These are phyloP conservation scores for Stephania yunnanensis DNA, from an alignment of 164 flowering plant species.

Conservation along the genomic window DNA sequence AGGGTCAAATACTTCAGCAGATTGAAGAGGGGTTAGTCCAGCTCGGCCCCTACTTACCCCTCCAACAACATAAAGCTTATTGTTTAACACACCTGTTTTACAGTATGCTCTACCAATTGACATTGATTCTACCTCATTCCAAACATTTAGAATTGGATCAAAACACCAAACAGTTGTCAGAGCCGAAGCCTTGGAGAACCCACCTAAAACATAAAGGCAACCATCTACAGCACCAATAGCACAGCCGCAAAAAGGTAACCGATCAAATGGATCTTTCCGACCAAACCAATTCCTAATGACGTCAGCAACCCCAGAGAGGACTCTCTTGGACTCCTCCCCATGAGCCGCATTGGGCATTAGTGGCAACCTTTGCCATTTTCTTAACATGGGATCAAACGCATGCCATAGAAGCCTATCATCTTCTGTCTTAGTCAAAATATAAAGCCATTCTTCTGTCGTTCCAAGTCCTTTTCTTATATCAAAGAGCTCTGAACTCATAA, in stretches of 20 bases:
- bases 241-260: slow-evolving; percentile 72
- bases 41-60: slow-evolving; percentile 68
- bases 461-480: slow-evolving; percentile 58
- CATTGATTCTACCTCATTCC: slow-evolving; percentile 53
- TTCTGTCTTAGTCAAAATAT: slow-evolving; percentile 50
- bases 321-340: slow-evolving; percentile 42
- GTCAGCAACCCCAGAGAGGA: slow-evolving; percentile 44
- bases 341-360: slow-evolving; percentile 49
- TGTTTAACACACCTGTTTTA: slow-evolving; percentile 29
- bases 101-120: slow-evolving; percentile 35
- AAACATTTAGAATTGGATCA: slow-evolving; percentile 62
- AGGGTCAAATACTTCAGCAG: slow-evolving; percentile 88
- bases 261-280: slow-evolving; percentile 41
- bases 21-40: slow-evolving; percentile 74
- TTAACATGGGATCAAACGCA: slow-evolving; percentile 62
- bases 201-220: slow-evolving; percentile 81
- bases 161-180: slow-evolving; percentile 65
- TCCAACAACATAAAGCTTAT: slow-evolving; percentile 51
- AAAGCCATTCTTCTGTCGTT: slow-evolving; percentile 76
- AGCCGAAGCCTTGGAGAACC: slow-evolving; percentile 61
- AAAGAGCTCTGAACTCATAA: slow-evolving; percentile 50
- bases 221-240: slow-evolving; percentile 73
- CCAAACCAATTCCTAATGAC: slow-evolving; percentile 69
- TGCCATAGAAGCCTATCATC: slow-evolving; percentile 60
- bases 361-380: slow-evolving; percentile 72